Base-by-base conservation (phyloP, 352 stramenopile species). In the Pythium dissotocum region DNA sequence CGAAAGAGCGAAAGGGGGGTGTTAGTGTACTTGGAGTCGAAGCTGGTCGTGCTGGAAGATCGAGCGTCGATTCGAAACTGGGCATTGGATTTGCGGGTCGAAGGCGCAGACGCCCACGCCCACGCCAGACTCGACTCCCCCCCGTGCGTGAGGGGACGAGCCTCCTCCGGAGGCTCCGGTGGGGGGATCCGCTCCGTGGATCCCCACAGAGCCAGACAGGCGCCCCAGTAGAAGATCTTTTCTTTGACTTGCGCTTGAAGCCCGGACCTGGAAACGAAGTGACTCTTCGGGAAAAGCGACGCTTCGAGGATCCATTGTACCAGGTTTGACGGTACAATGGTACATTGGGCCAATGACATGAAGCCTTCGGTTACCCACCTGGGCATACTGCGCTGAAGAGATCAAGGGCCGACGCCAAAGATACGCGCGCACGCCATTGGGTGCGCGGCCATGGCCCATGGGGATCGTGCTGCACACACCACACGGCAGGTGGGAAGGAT, bases 31-130 rank as follows among this genome's bases (percentile, higher is more conserved):
- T 64, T 13, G 58, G 58, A 51, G 44, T 53, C 9, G 28, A n/a
- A 26, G 49, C 46, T n/a, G 46, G 33, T 30, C 5, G 30, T 67
- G 58, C 40, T 71, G 58, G 65, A 71, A 71, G 63, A 26, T 69
- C 63, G 55, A 63, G 49, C 58, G 65, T 63, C 51, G 65, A 71
- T 71, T 71, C 58, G 65, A 71, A 71, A 71, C 65, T 71, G 65
- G 63, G 51, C 56, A n/a, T n/a, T n/a, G n/a, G n/a, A n/a, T n/a
- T n/a, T n/a, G n/a, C n/a, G n/a, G n/a, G n/a, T n/a, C n/a, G n/a
- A n/a, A n/a, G n/a, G n/a, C n/a, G n/a, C n/a, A n/a, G n/a, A n/a
- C n/a, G n/a, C n/a, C n/a, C n/a, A n/a, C n/a, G n/a, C n/a, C n/a
- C n/a, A n/a, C n/a, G n/a, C n/a, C n/a, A n/a, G n/a, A n/a, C n/a